Percentiles rank a stretch among this genome's conserved stretches.
phyloP scores from a whole-genome alignment of 2,329 filamentous ascomycete species.

The Diaporthe batatas region DNA sequence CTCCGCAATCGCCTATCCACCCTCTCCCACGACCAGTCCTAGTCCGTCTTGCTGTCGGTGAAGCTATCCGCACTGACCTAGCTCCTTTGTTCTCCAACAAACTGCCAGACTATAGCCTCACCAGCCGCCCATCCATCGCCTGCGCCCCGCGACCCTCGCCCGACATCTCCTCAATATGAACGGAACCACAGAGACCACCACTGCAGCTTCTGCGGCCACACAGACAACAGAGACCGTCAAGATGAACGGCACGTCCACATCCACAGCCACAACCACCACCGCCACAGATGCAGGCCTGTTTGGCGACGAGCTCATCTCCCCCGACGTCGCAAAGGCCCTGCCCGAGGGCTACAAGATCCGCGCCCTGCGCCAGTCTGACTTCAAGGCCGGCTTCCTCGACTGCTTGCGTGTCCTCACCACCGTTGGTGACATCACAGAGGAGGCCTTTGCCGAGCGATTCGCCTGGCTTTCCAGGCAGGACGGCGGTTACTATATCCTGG shows the following conservation, averaged over 20 bases:
- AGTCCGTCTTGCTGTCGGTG: conserved; percentile 13
- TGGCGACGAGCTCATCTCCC: conserved; percentile 80
- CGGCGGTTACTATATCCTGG: conserved; percentile 86
- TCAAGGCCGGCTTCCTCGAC: conserved; percentile 85
- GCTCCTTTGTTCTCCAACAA: conserved; percentile 28
- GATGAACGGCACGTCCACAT: conserved; percentile 36
- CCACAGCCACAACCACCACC: conserved; percentile 48
- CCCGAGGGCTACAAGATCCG: conserved; percentile 88
- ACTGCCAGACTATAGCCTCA: conserved; percentile 21
- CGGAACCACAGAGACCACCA: conserved; percentile 32
- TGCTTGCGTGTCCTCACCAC: conserved; percentile 92
- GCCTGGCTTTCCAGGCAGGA: conserved; percentile 82
- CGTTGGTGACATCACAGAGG: conserved; percentile 85
- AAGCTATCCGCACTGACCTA: conserved; percentile 33
- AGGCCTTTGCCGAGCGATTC: conserved; percentile 83
- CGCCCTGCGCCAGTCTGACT: conserved; percentile 83
- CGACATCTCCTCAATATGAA: conserved; percentile 16
- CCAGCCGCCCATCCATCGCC: not conserved
- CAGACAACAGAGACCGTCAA: conserved; percentile 34
- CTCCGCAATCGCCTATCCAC: not conserved
- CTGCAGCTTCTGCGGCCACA: conserved; percentile 35
- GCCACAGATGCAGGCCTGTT: conserved; percentile 77
- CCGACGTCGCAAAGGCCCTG: conserved; percentile 77
- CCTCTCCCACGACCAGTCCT: not conserved
- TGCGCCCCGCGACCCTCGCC: not conserved